phyloP scores from a whole-genome alignment of 352 stramenopile species.

The Phytophthora ohioensis region DNA sequence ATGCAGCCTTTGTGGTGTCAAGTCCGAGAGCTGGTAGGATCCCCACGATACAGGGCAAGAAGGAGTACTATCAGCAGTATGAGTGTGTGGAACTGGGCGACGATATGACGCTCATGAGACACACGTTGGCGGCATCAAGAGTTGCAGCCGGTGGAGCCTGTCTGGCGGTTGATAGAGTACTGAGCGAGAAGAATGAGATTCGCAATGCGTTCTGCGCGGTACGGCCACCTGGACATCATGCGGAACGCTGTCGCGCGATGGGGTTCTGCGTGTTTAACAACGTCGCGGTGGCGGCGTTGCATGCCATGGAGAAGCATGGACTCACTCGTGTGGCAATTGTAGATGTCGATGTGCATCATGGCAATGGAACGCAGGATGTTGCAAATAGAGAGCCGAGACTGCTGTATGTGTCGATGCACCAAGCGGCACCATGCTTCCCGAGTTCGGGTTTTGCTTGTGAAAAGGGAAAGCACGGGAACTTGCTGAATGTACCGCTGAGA shows the following conservation, averaged over 20 bases:
- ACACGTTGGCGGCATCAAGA: conserved; percentile 71
- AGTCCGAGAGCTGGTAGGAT: conserved; percentile 30
- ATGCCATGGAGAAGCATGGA: conserved; percentile 85
- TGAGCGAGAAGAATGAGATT: conserved; percentile 2
- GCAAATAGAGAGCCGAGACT: conserved; percentile 39
- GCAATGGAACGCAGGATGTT: conserved; percentile 83
- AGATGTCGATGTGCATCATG: conserved; percentile 89
- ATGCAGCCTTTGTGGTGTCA: conserved; percentile 5
- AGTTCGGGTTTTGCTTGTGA: conserved; percentile 50
- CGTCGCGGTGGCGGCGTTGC: conserved; percentile 93
- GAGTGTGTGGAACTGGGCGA: conserved; percentile 74
- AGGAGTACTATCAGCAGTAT: conserved; percentile 66
- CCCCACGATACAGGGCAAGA: conserved; percentile 41
- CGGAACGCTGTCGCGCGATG: conserved; percentile 55
- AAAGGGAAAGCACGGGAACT: conserved; percentile 44
- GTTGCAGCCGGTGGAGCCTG: conserved; percentile 82
- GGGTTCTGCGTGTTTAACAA: conserved; percentile 98
- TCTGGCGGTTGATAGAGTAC: conserved; percentile 73
- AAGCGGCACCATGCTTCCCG: conserved; percentile 57
- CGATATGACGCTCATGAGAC: conserved; percentile 73
- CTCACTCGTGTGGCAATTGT: conserved; percentile 65
- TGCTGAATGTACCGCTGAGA: conserved; percentile 59
- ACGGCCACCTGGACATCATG: conserved; percentile 70
- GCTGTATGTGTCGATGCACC: conserved; percentile 68
- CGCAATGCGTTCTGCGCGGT: conserved; percentile 92